Base-by-base conservation (phyloP, 2,329 filamentous ascomycete genomes). In the Sarocladiaceae sp. region DNA sequence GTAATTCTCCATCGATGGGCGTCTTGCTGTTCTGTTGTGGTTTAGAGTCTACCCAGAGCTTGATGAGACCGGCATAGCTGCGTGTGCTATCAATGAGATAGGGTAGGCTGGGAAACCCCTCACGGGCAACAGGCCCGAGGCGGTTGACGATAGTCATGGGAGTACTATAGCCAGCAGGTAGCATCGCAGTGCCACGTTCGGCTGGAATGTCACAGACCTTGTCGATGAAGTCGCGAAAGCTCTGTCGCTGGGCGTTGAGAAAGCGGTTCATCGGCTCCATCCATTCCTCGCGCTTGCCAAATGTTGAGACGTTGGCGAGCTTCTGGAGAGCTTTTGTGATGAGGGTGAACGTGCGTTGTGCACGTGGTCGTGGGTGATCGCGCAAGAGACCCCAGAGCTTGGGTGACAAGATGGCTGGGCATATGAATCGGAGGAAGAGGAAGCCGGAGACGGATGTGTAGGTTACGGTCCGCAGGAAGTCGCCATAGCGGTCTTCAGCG, bases 201-300 rank as follows among this genome's bases (percentile, higher is more conserved):
- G 83, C 78, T 2, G 88, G 83, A 44, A 96, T 87, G 7, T 83
- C 80, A 67, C 91, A 96, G 37, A 96, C 79, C 23, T 80, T 74
- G 58, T 97, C 90, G 48, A 96, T 84, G 55, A 90, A 96, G 37
- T 83, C 77, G 60, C 90, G 94, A 63, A 96, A 88, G 31, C 85
- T 78, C 54, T 83, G 76, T 16, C 89, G 80, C 56, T 95, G 83
- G 1, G 79, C 72, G 7, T 73, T 75, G 29, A 97, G 69, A 55
- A 96, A 96, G 33, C 78, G 78, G 58, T 96, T 97, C 91, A 97
- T 97, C 0, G 89, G 89, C 65, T 95, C 90, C 90, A 97, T 96
- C 88, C 89, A 97, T n/a, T 85, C 82, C 63, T 97, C 91, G 60
- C 95, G 95, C 58, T 86, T 90, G 32, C 91, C 91, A 58, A 96